Evolutionary conservation across 2,329 filamentous ascomycete genomes (phyloP).

Genomic region (Ophiosphaerella narmari): DNA sequence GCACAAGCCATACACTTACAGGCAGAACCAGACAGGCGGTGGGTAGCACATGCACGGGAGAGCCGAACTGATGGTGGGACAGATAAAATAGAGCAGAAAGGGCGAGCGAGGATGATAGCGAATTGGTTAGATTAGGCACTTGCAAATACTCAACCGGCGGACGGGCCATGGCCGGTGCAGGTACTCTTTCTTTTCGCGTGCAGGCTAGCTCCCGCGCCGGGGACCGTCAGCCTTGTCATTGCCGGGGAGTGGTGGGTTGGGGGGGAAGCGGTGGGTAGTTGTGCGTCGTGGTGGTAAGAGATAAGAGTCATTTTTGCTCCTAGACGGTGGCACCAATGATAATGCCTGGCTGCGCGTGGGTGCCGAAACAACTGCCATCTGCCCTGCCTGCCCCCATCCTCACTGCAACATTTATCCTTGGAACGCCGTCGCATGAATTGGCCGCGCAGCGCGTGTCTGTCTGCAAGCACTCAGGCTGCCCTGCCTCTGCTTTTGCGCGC

Average conservation of each 20-base stretch:
- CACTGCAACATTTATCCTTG: too few species aligned
- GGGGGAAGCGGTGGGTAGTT: conserved; percentile 18
- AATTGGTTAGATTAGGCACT: not conserved
- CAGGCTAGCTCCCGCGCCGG: conserved; percentile 42
- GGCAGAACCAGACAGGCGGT: conserved; percentile 24
- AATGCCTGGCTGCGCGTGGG: not conserved
- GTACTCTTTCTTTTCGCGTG: conserved; percentile 40
- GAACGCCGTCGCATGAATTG: too few species aligned
- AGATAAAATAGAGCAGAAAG: conserved; percentile 16
- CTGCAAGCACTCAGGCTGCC: too few species aligned
- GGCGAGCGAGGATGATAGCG: conserved; percentile 9
- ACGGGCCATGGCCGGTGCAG: conserved; percentile 35
- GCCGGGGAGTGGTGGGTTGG: conserved; percentile 17
- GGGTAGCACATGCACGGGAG: conserved; percentile 27
- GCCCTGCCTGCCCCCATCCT: too few species aligned
- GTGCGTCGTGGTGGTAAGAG: conserved; percentile 26
- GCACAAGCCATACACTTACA: conserved; percentile 22
- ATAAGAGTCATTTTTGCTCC: conserved; percentile 27
- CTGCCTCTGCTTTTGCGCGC: too few species aligned
- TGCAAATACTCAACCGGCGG: conserved; percentile 8
- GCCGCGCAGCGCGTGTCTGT: too few species aligned
- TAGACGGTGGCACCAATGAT: conserved; percentile 19
- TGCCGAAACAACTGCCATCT: not conserved
- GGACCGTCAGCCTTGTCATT: conserved; percentile 32
- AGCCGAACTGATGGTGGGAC: conserved; percentile 34